These are phyloP conservation scores for Cyphellophora europaea DNA, from an alignment of 2,329 filamentous ascomycete genomes.

Conservation along the genomic window DNA sequence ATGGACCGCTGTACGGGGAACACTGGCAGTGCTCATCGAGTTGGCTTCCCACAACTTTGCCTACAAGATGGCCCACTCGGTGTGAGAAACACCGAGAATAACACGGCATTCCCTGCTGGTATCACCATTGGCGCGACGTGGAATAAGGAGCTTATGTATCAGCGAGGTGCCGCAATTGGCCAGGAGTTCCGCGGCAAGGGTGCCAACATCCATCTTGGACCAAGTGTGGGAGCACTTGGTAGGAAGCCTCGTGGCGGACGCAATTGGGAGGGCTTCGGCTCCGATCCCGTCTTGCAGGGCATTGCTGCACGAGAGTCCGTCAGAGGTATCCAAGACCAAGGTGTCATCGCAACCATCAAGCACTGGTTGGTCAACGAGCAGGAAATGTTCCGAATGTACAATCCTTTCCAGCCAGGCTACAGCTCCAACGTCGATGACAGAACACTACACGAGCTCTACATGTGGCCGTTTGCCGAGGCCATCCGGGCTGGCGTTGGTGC, in stretches of 20 bases:
- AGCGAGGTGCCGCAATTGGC: conserved; percentile 44
- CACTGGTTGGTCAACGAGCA: conserved; percentile 45
- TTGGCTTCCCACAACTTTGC: conserved; percentile 32
- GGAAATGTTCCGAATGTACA: not conserved
- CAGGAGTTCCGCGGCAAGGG: conserved; percentile 49
- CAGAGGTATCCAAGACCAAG: conserved; percentile 33
- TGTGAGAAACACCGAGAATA: conserved; percentile 31
- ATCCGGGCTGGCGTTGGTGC: conserved; percentile 54
- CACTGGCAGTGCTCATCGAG: conserved; percentile 23
- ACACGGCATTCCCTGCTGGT: conserved; percentile 46
- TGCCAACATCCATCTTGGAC: conserved; percentile 33
- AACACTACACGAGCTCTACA: conserved; percentile 65
- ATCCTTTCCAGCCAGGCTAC: conserved; percentile 37
- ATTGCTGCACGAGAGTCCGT: conserved; percentile 34
- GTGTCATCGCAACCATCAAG: conserved; percentile 29
- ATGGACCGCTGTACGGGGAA: conserved; percentile 50
- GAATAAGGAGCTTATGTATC: conserved; percentile 46
- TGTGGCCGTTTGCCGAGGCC: conserved; percentile 70
- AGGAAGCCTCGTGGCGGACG: conserved; percentile 29
- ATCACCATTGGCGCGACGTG: conserved; percentile 68
- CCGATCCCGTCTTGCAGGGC: conserved; percentile 39
- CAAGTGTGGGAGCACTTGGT: conserved; percentile 30
- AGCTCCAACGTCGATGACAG: conserved; percentile 61
- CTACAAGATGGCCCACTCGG: conserved; percentile 33
- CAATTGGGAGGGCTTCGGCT: conserved; percentile 41